Evolutionary conservation across 257 asterid genomes (phyloP).

Genomic region (Lithospermum erythrorhizon): DNA sequence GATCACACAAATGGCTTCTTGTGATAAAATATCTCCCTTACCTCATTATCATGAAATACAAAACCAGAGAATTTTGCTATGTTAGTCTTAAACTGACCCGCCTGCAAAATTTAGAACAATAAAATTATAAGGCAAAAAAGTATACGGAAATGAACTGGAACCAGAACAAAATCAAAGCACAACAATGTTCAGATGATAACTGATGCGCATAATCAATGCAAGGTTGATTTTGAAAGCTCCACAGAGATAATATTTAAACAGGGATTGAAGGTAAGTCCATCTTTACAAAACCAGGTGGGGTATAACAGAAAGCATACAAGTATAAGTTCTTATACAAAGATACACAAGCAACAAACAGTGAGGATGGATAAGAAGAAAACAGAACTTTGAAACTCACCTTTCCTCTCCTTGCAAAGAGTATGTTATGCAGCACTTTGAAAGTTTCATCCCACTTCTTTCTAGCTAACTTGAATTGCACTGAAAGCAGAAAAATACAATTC

Average conservation of each 20-base stretch:
- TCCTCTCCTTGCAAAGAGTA: slow-evolving; percentile 85
- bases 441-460: slow-evolving; percentile 79
- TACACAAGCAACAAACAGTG: not conserved
- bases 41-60: slow-evolving; percentile 64
- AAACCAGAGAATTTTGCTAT: slow-evolving; percentile 58
- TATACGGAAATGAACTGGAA: not conserved
- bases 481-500: slow-evolving; percentile 15
- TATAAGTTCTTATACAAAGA: not conserved
- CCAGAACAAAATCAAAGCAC: not conserved
- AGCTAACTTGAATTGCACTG: slow-evolving; percentile 77
- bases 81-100: slow-evolving; percentile 42
- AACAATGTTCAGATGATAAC: not conserved
- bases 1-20: not conserved
- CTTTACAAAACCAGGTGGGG: not conserved
- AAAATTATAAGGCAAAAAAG: not conserved
- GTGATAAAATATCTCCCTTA: slow-evolving; percentile 7
- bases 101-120: slow-evolving; percentile 21
- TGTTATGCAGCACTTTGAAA: slow-evolving; percentile 58
- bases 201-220: no score
- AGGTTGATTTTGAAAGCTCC: not conserved
- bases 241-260: not conserved
- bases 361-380: not conserved
- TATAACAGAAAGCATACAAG: no score
- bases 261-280: not conserved
- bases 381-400: slow-evolving; percentile 40